Evolutionary conservation across 371 early-diverging fungal species (phyloP).

Genomic region (Thermomucor indicae-seudaticae): DNA sequence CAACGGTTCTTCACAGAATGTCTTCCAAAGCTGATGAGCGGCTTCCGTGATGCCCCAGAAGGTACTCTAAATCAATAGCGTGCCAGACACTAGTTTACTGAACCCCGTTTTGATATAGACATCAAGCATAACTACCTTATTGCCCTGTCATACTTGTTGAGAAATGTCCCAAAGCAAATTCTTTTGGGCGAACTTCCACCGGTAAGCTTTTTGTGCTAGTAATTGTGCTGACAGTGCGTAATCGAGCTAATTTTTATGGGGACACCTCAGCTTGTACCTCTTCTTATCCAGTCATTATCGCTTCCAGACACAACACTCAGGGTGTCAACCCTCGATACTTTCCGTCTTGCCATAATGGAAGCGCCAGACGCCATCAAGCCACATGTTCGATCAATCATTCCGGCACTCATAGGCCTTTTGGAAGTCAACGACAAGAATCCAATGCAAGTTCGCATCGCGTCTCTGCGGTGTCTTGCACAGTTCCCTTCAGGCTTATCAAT

Average conservation of each 20-base stretch:
- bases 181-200: slow-evolving; percentile 71
- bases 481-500: slow-evolving; percentile 62
- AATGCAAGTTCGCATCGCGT: slow-evolving; percentile 60
- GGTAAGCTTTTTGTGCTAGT: slow-evolving; percentile 52
- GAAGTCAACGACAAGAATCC: slow-evolving; percentile 31
- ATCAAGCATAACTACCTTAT: slow-evolving; percentile 65
- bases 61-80: slow-evolving; percentile 66
- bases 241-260: not conserved
- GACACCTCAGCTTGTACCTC: slow-evolving; percentile 59
- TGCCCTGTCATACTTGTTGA: slow-evolving; percentile 77
- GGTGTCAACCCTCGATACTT: slow-evolving; percentile 73
- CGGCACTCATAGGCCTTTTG: slow-evolving; percentile 42
- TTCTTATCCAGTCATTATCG: slow-evolving; percentile 67
- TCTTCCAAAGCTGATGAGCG: slow-evolving; percentile 64
- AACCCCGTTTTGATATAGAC: slow-evolving; percentile 16
- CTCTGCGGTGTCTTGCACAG: slow-evolving; percentile 65
- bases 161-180: slow-evolving; percentile 79
- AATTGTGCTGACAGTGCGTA: too few species aligned
- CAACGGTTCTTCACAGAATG: slow-evolving; percentile 79
- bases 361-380: slow-evolving; percentile 59
- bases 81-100: slow-evolving; percentile 37
- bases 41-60: slow-evolving; percentile 48
- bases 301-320: slow-evolving; percentile 62
- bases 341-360: slow-evolving; percentile 59
- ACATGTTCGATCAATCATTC: slow-evolving; percentile 48